Evolutionary conservation across 306 rosid species (phyloP).

Genomic region (Rosa rugosa): DNA sequence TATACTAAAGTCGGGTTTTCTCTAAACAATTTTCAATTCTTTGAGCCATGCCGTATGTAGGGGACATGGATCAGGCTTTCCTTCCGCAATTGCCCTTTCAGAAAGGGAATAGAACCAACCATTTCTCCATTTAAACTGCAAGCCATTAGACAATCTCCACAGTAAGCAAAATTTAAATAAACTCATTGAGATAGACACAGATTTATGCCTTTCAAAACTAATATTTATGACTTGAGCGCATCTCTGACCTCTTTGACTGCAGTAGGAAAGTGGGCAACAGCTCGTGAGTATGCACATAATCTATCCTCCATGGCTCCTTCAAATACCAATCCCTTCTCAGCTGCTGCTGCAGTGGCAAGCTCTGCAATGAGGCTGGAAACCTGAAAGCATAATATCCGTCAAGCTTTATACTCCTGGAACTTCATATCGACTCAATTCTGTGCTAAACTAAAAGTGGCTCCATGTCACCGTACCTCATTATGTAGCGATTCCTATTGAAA

Average conservation of each 20-base stretch:
- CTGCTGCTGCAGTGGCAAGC: constrained; percentile 72
- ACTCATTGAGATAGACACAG: background rate
- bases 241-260: constrained; percentile 91
- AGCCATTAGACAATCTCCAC: constrained; percentile 17
- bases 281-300: constrained; percentile 81
- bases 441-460: background rate
- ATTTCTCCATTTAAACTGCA: constrained; percentile 96
- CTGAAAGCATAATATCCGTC: constrained; percentile 43
- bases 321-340: constrained; percentile 66
- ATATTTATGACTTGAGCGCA: background rate
- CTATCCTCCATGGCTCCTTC: constrained; percentile 78
- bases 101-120: constrained; percentile 88
- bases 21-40: constrained; percentile 64
- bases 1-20: background rate
- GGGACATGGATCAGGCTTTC: constrained; percentile 87
- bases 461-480: background rate
- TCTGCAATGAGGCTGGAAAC: constrained; percentile 74
- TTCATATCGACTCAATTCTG: background rate
- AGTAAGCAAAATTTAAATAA: constrained; percentile 2
- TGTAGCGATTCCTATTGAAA: background rate
- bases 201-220: background rate
- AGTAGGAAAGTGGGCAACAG: constrained; percentile 91
- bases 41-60: constrained; percentile 80
- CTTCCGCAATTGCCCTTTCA: constrained; percentile 61
- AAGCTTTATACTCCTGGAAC: background rate